Evolutionary conservation across 2,329 filamentous ascomycete species (phyloP).

Genomic region (Westerdykella aurantiaca): DNA sequence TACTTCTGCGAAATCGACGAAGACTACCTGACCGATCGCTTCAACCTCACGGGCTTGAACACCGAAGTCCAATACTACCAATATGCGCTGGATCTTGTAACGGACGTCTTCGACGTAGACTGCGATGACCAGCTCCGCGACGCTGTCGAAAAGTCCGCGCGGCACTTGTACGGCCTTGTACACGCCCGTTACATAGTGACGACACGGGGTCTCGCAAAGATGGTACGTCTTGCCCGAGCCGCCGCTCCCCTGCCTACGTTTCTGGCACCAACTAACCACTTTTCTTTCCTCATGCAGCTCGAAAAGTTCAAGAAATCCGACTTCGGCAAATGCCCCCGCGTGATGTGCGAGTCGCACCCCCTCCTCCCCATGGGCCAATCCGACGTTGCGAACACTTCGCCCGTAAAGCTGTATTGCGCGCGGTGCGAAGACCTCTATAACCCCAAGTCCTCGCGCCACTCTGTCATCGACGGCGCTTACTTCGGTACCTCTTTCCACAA

Average conservation of each 20-base stretch:
- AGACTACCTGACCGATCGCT: constrained; percentile 95
- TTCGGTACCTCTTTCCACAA: constrained; percentile 98
- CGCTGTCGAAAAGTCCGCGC: constrained; percentile 93
- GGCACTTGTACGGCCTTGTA: constrained; percentile 91
- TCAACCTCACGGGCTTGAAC: constrained; percentile 95
- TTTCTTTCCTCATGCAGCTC: constrained; percentile 55
- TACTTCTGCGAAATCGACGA: constrained; percentile 99
- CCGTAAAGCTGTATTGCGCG: constrained; percentile 94
- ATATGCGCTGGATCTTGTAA: constrained; percentile 94
- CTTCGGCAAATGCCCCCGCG: constrained; percentile 95
- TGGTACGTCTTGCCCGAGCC: constrained; percentile 64
- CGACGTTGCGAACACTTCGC: constrained; percentile 78
- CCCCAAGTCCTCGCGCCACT: constrained; percentile 93
- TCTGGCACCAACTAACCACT: not conserved
- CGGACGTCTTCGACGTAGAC: constrained; percentile 96
- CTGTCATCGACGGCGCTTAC: constrained; percentile 93
- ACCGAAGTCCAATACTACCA: constrained; percentile 98
- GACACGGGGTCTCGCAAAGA: constrained; percentile 86
- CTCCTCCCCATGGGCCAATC: constrained; percentile 92
- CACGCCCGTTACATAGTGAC: constrained; percentile 97
- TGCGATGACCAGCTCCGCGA: constrained; percentile 98
- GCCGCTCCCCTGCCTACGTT: not conserved
- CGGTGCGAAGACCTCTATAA: constrained; percentile 99
- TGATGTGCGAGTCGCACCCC: constrained; percentile 88
- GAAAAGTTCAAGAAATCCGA: constrained; percentile 99